Conservation (phyloP, 805 yeast species). For the Sugiyamaella floridensis region DNA sequence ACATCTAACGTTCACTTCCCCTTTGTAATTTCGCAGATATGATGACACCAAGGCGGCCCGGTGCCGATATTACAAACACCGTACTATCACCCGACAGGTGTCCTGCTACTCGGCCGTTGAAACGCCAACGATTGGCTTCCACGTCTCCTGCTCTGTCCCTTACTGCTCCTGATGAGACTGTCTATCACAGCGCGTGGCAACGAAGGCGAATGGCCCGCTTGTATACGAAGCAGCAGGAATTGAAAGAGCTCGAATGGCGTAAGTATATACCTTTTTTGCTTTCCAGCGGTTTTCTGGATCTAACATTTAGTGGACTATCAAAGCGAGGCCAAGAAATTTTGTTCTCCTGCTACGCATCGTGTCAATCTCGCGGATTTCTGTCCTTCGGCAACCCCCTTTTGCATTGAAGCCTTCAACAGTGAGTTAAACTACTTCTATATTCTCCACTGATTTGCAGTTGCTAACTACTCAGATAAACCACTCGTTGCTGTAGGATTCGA, state of each 20-base stretch:
- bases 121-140: neutral
- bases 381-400: conserved; percentile 6
- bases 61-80: neutral
- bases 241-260: neutral
- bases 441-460: no score
- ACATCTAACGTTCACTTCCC: neutral
- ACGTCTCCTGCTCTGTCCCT: neutral
- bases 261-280: no score
- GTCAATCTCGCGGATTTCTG: neutral
- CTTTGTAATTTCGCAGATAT: neutral
- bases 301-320: conserved; percentile 4
- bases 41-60: neutral
- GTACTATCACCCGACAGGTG: neutral
- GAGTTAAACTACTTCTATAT: neutral
- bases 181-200: neutral
- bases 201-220: neutral
- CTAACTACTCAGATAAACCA: neutral
- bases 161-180: neutral
- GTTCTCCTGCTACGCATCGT: conserved; percentile 1
- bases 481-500: conserved; percentile 9
- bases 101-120: neutral
- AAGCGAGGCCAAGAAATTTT: neutral
- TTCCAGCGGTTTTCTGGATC: no score
- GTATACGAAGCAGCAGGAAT: neutral
- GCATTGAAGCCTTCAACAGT: conserved; percentile 3